Conservation (phyloP, 2,329 filamentous ascomycete genomes). For the Stagonosporopsis cucurbitacearum region DNA sequence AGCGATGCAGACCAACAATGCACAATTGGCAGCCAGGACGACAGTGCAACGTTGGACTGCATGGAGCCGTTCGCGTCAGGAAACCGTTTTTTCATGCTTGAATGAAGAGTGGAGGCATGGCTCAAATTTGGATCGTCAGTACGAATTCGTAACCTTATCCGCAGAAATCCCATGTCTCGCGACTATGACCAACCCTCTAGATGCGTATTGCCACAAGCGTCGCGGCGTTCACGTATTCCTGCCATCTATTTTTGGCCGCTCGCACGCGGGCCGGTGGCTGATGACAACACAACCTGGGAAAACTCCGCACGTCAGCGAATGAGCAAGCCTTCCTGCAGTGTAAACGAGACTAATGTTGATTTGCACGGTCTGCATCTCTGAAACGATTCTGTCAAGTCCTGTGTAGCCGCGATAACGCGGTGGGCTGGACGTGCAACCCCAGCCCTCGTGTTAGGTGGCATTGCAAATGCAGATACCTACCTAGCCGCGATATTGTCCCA, state of each 20-base stretch:
- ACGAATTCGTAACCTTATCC: constrained; percentile 17
- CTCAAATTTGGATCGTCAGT: constrained; percentile 18
- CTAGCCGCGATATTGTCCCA: constrained; percentile 31
- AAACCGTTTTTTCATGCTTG: not conserved
- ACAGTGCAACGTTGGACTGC: constrained; percentile 9
- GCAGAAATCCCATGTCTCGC: constrained; percentile 17
- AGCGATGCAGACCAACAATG: constrained; percentile 10
- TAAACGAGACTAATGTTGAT: constrained; percentile 28
- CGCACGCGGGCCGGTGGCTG: constrained; percentile 4
- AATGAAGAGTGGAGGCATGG: not conserved
- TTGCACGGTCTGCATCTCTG: constrained; percentile 31
- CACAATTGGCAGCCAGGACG: constrained; percentile 8
- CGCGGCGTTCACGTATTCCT: constrained; percentile 22
- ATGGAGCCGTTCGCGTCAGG: constrained; percentile 3
- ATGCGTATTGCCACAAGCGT: constrained; percentile 25
- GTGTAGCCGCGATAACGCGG: constrained; percentile 27
- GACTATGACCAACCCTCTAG: constrained; percentile 10
- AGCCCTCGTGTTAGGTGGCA: constrained; percentile 22
- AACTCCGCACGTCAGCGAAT: constrained; percentile 29
- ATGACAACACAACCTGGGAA: constrained; percentile 25
- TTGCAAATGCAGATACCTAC: constrained; percentile 33
- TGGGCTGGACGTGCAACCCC: constrained; percentile 30
- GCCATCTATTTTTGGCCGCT: constrained; percentile 4
- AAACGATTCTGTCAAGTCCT: constrained; percentile 29
- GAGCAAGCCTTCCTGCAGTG: constrained; percentile 33